These are phyloP conservation scores for Wickerhamomyces sydowiorum DNA, from an alignment of 805 yeast genomes.

Conservation along the genomic window DNA sequence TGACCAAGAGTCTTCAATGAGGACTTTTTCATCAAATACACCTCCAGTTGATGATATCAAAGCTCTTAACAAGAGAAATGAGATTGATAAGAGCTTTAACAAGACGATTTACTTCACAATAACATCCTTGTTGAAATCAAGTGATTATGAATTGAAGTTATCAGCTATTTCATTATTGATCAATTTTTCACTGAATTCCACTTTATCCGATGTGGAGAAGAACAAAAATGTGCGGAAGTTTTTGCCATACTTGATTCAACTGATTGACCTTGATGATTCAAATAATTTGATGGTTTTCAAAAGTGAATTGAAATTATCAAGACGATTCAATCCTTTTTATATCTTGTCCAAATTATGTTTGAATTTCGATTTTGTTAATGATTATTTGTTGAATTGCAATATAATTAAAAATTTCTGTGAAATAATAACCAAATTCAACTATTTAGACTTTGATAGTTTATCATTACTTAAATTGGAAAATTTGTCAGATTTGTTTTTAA, in stretches of 20 bases:
- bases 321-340: slow-evolving; percentile 25
- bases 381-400: slow-evolving; percentile 27
- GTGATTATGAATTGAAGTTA: slow-evolving; percentile 17
- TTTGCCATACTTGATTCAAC: slow-evolving; percentile 18
- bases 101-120: slow-evolving; percentile 14
- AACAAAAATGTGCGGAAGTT: slow-evolving; percentile 12
- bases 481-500: slow-evolving; percentile 29
- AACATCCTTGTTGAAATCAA: slow-evolving; percentile 16
- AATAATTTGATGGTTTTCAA: slow-evolving; percentile 11
- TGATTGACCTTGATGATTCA: slow-evolving; percentile 14
- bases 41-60: not conserved
- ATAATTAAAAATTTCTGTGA: slow-evolving; percentile 27
- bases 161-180: slow-evolving; percentile 14
- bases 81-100: slow-evolving; percentile 11
- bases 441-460: slow-evolving; percentile 16
- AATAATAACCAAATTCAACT: slow-evolving; percentile 20
- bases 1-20: slow-evolving; percentile 4
- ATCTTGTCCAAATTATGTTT: slow-evolving; percentile 28
- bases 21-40: slow-evolving; percentile 1
- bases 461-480: slow-evolving; percentile 25
- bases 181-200: slow-evolving; percentile 15
- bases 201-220: slow-evolving; percentile 6
- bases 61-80: slow-evolving; percentile 1
- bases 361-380: slow-evolving; percentile 27
- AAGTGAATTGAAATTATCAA: slow-evolving; percentile 13